Percentiles rank a stretch among this genome's conserved stretches.
Conservation (phyloP, 768 basidiomycete species). For the Pisolithus albus region DNA sequence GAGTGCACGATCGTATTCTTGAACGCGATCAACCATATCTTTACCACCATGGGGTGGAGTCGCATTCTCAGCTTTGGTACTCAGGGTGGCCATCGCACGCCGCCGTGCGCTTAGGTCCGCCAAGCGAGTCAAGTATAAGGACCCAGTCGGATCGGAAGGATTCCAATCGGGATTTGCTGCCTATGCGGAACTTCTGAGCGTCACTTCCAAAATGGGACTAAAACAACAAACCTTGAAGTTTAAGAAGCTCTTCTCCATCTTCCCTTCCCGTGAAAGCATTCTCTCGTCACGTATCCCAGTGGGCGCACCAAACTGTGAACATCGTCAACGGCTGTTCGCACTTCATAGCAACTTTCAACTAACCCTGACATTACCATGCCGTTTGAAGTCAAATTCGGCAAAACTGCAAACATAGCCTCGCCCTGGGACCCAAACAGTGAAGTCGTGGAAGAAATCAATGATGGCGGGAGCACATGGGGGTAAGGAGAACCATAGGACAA, state of each 20-base stretch:
- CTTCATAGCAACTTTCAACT: slow-evolving; percentile 10
- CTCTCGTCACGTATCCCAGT: slow-evolving; percentile 58
- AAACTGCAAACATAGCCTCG: slow-evolving; percentile 97
- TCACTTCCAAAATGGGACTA: neutral
- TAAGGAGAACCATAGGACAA: slow-evolving; percentile 89
- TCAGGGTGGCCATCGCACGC: slow-evolving; percentile 25
- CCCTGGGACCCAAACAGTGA: slow-evolving; percentile 93
- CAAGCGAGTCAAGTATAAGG: slow-evolving; percentile 82
- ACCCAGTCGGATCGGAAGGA: slow-evolving; percentile 84
- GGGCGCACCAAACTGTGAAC: slow-evolving; percentile 75
- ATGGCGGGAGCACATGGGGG: slow-evolving; percentile 85
- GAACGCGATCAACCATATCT: slow-evolving; percentile 46
- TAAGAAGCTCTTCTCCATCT: slow-evolving; percentile 98
- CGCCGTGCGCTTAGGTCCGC: slow-evolving; percentile 55
- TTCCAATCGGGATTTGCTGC: slow-evolving; percentile 96
- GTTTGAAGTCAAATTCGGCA: slow-evolving; percentile 95
- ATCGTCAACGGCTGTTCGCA: neutral
- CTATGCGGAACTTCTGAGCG: slow-evolving; percentile 26
- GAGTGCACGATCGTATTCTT: slow-evolving; percentile 71
- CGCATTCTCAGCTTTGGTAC: slow-evolving; percentile 20
- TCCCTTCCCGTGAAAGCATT: slow-evolving; percentile 84
- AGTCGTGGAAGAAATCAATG: slow-evolving; percentile 97
- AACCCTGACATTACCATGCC: slow-evolving; percentile 89
- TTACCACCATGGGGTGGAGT: slow-evolving; percentile 25
- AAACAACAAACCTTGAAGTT: slow-evolving; percentile 67